Evolutionary conservation across 495 filamentous ascomycete genomes (phyloP), one percentile per base, ranked within the genome.

Genomic region (Aspergillus egyptiacus): DNA sequence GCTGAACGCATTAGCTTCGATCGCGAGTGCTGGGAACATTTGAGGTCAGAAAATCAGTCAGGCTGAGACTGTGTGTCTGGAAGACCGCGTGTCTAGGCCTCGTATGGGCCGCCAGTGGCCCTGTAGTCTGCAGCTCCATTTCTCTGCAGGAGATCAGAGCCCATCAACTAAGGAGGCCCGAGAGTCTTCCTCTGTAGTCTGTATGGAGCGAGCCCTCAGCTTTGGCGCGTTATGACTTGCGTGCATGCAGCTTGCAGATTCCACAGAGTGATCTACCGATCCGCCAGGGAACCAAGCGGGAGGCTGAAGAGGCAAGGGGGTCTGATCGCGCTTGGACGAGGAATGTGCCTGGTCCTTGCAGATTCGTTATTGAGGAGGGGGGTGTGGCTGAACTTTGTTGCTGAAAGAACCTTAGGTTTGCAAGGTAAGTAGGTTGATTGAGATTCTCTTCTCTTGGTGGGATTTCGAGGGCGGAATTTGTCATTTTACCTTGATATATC

Each of bases 351-450:
- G 15, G 36, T n/a, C 53, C 53, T 55, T 55, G 53, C 53, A 50
- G 46, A 22, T n/a, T n/a, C n/a, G 42, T 41, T 35, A 46, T 41
- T 45, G 41, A 37, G 53, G 47, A 55, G 41, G 53, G 53, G 38
- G 19, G 11, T 30, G 35, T 54, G 44, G 50, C 33, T 45, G 25
- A 36, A n/a, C n/a, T n/a, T n/a, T n/a, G n/a, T n/a, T n/a, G n/a
- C n/a, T n/a, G n/a, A n/a, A n/a, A n/a, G n/a, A n/a, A n/a, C n/a
- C n/a, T n/a, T n/a, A n/a, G n/a, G n/a, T n/a, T n/a, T n/a, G n/a
- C n/a, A n/a, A n/a, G n/a, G n/a, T n/a, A n/a, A n/a, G n/a, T n/a
- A 41, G 5, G n/a, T 17, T 35, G 13, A 17, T 27, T 27, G 11
- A 41, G n/a, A n/a, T n/a, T n/a, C n/a, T n/a, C n/a, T n/a, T n/a